These are phyloP conservation scores for Hypomyces rosellus DNA, from an alignment of 2,329 filamentous ascomycete genomes.

Conservation along the genomic window DNA sequence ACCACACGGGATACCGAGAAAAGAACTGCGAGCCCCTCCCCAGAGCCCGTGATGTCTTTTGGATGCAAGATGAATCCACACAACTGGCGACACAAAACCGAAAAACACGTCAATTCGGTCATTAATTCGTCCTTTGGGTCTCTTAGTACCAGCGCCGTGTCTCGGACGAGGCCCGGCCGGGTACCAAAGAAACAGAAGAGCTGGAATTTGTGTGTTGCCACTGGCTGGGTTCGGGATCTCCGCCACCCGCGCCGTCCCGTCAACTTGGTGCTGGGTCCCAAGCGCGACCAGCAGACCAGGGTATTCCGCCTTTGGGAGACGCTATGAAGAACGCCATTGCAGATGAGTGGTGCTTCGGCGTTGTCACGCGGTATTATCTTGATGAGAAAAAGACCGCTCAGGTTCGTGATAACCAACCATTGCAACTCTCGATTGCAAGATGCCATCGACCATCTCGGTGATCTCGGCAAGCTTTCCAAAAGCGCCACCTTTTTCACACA, in stretches of 20 bases:
- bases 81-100: no score
- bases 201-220: neutral
- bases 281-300: conserved; percentile 5
- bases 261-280: conserved; percentile 8
- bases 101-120: no score
- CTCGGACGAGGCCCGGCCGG: neutral
- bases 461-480: no score
- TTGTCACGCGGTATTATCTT: conserved; percentile 5
- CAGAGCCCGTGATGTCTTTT: no score
- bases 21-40: no score
- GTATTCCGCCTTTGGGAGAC: neutral
- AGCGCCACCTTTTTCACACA: no score
- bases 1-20: no score
- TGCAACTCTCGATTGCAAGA: neutral
- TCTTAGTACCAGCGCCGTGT: neutral
- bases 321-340: neutral
- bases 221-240: conserved; percentile 6
- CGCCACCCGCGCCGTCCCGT: conserved; percentile 12
- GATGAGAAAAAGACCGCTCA: neutral
- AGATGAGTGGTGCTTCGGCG: neutral
- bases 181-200: neutral
- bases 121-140: no score
- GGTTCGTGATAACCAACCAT: neutral
- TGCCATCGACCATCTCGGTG: no score
- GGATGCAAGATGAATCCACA: no score